Conservation (phyloP, 176 grass and related monocot genomes). For the Eragrostis nindensis region DNA sequence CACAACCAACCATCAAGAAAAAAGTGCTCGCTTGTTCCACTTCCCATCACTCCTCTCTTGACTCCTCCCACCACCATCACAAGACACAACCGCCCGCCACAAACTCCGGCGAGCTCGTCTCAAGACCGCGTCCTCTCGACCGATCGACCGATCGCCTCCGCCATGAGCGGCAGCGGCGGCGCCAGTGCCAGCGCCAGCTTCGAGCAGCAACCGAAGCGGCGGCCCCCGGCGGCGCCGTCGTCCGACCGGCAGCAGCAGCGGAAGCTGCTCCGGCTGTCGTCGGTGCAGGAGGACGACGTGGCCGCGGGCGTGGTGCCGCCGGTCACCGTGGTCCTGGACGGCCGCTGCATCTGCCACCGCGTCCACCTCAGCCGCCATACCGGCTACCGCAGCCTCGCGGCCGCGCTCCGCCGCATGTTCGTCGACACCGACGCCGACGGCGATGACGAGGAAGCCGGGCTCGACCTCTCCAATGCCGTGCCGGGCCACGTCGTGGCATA, state of each 20-base stretch:
- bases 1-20: background rate
- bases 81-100: background rate
- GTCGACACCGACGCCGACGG: constrained; percentile 45
- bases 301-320: constrained; percentile 68
- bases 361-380: constrained; percentile 67
- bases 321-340: constrained; percentile 83
- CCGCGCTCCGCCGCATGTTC: constrained; percentile 68
- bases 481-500: constrained; percentile 89
- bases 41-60: background rate
- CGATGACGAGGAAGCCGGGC: background rate
- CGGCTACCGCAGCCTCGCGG: constrained; percentile 71
- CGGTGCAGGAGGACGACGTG: constrained; percentile 45
- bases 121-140: too few relatives aligned
- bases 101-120: background rate
- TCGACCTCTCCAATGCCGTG: constrained; percentile 78
- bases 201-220: constrained; percentile 39
- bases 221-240: constrained; percentile 14
- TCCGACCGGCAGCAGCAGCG: background rate
- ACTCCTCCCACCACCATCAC: too few relatives aligned
- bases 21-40: background rate
- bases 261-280: constrained; percentile 69
- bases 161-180: constrained; percentile 45
- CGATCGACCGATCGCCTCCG: too few relatives aligned
- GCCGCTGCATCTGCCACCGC: constrained; percentile 85
- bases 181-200: background rate